phyloP scores from a whole-genome alignment of 306 rosid species.

The Trifolium fragiferum region DNA sequence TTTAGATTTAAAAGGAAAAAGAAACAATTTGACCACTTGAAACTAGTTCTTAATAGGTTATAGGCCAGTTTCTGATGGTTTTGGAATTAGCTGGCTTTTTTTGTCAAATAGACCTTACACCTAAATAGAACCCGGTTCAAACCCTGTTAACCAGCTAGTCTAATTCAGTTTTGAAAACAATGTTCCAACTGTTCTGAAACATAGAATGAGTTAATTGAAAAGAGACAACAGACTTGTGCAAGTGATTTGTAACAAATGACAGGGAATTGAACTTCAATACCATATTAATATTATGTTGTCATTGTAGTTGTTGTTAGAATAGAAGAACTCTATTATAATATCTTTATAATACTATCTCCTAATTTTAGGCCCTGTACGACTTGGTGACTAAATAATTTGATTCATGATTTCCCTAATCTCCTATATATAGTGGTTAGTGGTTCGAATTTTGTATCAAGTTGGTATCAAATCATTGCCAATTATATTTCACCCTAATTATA shows the following conservation, averaged over 20 bases:
- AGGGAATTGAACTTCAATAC: no score
- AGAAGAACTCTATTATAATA: background rate
- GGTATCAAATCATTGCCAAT: background rate
- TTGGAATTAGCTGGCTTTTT: background rate
- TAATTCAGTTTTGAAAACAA: background rate
- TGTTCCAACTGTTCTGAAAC: background rate
- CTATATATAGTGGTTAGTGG: background rate
- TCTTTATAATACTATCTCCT: background rate
- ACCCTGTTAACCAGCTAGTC: background rate
- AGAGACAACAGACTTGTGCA: constrained; percentile 2
- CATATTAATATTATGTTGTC: background rate
- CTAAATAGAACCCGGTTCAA: background rate
- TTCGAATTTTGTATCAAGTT: background rate
- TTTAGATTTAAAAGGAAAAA: background rate
- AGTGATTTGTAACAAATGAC: background rate
- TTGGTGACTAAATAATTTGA: background rate
- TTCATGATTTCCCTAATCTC: background rate
- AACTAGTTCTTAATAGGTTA: background rate
- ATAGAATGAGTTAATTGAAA: background rate
- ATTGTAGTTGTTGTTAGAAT: background rate
- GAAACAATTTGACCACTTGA: background rate
- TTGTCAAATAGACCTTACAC: background rate
- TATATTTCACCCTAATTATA: background rate
- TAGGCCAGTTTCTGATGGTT: background rate
- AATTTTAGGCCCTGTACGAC: background rate